Evolutionary conservation across 2,329 filamentous ascomycete genomes (phyloP), one percentile per base, ranked within the genome.

Genomic region (Aaosphaeria pasadenensis): DNA sequence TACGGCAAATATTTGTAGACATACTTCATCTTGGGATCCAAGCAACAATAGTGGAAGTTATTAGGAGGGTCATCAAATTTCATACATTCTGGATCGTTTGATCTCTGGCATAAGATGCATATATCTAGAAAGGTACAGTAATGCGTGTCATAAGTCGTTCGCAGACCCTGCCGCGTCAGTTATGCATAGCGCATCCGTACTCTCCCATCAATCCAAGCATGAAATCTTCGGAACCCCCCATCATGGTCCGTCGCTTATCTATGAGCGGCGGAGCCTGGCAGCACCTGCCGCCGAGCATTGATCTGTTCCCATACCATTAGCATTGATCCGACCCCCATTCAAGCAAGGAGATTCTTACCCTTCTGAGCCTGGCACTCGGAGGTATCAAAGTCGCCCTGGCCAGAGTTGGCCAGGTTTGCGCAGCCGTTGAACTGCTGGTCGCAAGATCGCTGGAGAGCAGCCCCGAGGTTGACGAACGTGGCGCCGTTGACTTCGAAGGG

Each of bases 341-440:
- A 36, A 36, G n/a, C 9, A 36, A 9, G 33, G 33, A 36, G 7
- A 9, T 36, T n/a, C 59, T 49, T 41, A 66, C 65, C 54, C 58
- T 83, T 73, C 68, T 87, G 84, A 4, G 69, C 59, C 52, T 77
- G 72, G 71, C 84, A 87, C 47, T 84, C 76, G n/a, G 60, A 53
- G 30, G 78, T 66, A 4, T 67, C 71, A 49, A 73, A 63, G 38
- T 73, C 73, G 4, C 61, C 54, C 24, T 59, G 45, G 44, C 81
- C 79, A 9, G 69, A 57, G 64, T 85, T 86, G 48, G 78, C 79
- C 30, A 77, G 77, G 53, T 83, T 70, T 9, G 78, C 72, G 59
- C 84, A 87, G 4, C 64, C 69, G 58, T 85, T 86, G 71, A 83
- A 79, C 71, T 86, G 82, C 49, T 84, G 77, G 51, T 83, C 77